Conservation (phyloP, 805 yeast genomes). For the Komagataella pastoris region DNA sequence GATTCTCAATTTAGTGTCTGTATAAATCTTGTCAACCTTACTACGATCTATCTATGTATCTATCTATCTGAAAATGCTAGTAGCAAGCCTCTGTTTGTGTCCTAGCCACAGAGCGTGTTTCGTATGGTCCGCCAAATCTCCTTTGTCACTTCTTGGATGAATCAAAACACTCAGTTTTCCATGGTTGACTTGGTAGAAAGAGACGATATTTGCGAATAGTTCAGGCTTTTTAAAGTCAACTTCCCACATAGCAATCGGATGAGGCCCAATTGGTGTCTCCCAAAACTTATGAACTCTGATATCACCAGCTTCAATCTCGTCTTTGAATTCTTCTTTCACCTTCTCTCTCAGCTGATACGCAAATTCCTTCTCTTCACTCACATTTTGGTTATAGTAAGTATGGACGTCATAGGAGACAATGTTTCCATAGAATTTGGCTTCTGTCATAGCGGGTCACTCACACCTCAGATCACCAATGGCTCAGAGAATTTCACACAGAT, state of each 20-base stretch:
- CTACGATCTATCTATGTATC: not conserved
- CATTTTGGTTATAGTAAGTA: slow-evolving; percentile 31
- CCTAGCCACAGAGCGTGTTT: slow-evolving; percentile 47
- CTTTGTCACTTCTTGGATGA: slow-evolving; percentile 33
- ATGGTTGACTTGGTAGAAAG: slow-evolving; percentile 40
- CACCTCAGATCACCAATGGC: not conserved
- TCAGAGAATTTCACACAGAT: not conserved
- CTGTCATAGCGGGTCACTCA: not conserved
- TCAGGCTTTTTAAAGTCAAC: slow-evolving; percentile 34
- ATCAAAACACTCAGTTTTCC: slow-evolving; percentile 37
- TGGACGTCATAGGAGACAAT: slow-evolving; percentile 38
- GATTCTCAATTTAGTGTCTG: no score
- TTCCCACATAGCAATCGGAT: slow-evolving; percentile 47
- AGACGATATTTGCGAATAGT: slow-evolving; percentile 28
- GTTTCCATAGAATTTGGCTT: slow-evolving; percentile 6
- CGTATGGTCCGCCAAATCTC: slow-evolving; percentile 36
- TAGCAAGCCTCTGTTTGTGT: slow-evolving; percentile 8
- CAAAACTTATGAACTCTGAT: slow-evolving; percentile 30
- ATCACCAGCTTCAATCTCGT: slow-evolving; percentile 20
- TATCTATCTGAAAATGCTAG: not conserved
- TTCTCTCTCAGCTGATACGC: slow-evolving; percentile 13
- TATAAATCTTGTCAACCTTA: no score
- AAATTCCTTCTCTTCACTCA: slow-evolving; percentile 17
- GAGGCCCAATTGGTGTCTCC: slow-evolving; percentile 43
- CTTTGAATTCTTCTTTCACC: slow-evolving; percentile 12